Percentiles rank a stretch among this genome's conserved stretches.
Conservation (phyloP, 2,329 filamentous ascomycete species). For the Exophiala viscosa region DNA sequence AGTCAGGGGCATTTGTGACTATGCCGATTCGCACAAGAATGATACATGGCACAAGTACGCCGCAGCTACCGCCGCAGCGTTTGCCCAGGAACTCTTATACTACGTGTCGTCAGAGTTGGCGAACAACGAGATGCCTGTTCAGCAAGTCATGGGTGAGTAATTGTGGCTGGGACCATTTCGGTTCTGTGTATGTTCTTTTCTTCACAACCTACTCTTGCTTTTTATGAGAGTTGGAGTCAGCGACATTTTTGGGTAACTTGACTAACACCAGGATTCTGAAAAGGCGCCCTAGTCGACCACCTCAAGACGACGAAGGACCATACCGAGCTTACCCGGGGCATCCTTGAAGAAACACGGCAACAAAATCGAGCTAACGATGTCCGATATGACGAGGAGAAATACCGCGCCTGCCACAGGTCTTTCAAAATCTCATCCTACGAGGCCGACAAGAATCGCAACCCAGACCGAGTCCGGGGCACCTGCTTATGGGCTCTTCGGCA, state of each 20-base stretch:
- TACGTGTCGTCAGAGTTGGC: not conserved
- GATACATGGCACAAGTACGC: constrained; percentile 39
- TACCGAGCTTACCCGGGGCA: too few relatives aligned
- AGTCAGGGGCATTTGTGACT: constrained; percentile 43
- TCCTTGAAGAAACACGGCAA: too few relatives aligned
- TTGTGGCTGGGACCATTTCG: not conserved
- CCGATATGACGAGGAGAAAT: not conserved
- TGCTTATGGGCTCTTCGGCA: constrained; percentile 34
- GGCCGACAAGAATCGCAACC: constrained; percentile 34
- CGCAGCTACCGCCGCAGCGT: constrained; percentile 21
- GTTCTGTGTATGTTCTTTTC: not conserved
- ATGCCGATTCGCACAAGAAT: constrained; percentile 40
- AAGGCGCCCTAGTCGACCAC: too few relatives aligned
- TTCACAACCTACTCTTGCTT: not conserved
- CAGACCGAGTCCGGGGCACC: constrained; percentile 30
- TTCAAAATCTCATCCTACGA: constrained; percentile 25
- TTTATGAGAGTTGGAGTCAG: not conserved
- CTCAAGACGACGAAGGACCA: too few relatives aligned
- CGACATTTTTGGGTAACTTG: too few relatives aligned
- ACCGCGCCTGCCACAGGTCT: not conserved
- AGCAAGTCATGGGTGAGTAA: not conserved
- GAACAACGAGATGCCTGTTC: not conserved
- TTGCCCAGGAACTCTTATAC: not conserved
- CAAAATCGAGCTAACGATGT: not conserved
- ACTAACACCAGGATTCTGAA: too few relatives aligned